These are phyloP conservation scores for Russula virescens DNA, from an alignment of 768 basidiomycete genomes.

Conservation along the genomic window DNA sequence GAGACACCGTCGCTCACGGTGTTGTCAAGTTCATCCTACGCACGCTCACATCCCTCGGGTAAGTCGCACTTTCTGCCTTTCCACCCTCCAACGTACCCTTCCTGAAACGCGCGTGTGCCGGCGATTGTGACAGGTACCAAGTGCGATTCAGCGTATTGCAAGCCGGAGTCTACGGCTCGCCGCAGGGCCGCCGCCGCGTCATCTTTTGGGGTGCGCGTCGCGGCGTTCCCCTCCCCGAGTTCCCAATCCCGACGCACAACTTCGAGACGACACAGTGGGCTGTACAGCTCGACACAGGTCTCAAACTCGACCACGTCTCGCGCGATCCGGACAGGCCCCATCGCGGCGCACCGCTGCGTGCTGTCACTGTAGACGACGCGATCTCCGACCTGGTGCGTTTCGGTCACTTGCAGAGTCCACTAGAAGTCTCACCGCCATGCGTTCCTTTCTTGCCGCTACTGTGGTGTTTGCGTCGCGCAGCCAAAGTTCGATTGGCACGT, in stretches of 20 bases:
- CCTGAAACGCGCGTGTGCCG: neutral
- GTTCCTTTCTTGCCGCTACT: neutral
- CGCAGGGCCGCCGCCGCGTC: conserved; percentile 60
- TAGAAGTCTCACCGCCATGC: neutral
- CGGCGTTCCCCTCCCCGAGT: conserved; percentile 51
- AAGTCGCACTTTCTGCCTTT: conserved; percentile 26
- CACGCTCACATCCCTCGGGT: conserved; percentile 60
- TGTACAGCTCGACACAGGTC: conserved; percentile 16
- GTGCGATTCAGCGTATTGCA: conserved; percentile 59
- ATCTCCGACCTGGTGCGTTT: conserved; percentile 60
- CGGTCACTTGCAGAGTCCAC: neutral
- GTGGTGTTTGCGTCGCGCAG: conserved; percentile 29
- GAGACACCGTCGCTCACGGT: conserved; percentile 42
- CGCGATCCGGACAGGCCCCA: conserved; percentile 12
- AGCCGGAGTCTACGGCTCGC: conserved; percentile 65
- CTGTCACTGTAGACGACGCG: conserved; percentile 59
- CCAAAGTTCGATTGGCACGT: conserved; percentile 65
- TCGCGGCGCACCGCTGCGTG: conserved; percentile 49
- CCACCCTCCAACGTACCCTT: neutral
- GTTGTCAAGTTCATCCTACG: conserved; percentile 64
- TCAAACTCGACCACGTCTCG: conserved; percentile 2
- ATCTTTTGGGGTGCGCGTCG: conserved; percentile 64
- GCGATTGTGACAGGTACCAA: conserved; percentile 47
- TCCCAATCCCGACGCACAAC: conserved; percentile 60
- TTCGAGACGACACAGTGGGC: conserved; percentile 28